Conservation (phyloP, 2,329 filamentous ascomycete species). For the Hyphodiscus sp. region DNA sequence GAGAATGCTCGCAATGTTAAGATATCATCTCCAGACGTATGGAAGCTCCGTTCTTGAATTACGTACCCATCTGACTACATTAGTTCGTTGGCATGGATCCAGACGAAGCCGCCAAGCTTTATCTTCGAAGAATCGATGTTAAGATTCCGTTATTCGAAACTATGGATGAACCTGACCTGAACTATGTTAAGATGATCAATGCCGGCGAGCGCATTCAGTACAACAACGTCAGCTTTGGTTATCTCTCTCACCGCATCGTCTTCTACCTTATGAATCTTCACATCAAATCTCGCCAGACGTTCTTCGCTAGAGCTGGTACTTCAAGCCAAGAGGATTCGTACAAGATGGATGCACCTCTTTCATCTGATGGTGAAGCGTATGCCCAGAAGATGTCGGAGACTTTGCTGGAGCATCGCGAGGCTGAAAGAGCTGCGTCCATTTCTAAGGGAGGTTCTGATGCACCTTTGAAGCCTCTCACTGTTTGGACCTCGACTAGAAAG, state of each 20-base stretch:
- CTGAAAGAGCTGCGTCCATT: conserved; percentile 66
- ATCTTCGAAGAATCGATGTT: conserved; percentile 80
- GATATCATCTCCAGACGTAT: conserved; percentile 89
- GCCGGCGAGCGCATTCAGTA: conserved; percentile 88
- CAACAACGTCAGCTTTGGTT: conserved; percentile 96
- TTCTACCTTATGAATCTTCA: conserved; percentile 98
- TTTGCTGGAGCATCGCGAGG: conserved; percentile 74
- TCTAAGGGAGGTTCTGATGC: conserved; percentile 60
- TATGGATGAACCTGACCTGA: conserved; percentile 88
- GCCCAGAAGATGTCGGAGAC: conserved; percentile 80
- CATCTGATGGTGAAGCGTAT: conserved; percentile 72
- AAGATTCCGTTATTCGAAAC: conserved; percentile 96
- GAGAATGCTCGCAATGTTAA: conserved; percentile 98
- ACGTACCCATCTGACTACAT: conserved; percentile 10
- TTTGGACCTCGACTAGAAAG: conserved; percentile 92
- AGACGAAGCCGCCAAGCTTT: conserved; percentile 86
- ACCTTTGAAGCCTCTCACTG: conserved; percentile 71
- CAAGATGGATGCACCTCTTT: conserved; percentile 83
- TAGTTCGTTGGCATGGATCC: conserved; percentile 87
- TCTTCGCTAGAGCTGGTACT: conserved; percentile 83
- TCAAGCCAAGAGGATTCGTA: conserved; percentile 86
- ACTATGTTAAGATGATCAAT: conserved; percentile 99
- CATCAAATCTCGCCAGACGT: conserved; percentile 90
- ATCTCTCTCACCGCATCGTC: conserved; percentile 92
- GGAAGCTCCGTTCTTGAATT: conserved; percentile 22